Evolutionary conservation across 2,329 filamentous ascomycete genomes (phyloP).

Genomic region (Monilinia vaccinii-corymbosi): DNA sequence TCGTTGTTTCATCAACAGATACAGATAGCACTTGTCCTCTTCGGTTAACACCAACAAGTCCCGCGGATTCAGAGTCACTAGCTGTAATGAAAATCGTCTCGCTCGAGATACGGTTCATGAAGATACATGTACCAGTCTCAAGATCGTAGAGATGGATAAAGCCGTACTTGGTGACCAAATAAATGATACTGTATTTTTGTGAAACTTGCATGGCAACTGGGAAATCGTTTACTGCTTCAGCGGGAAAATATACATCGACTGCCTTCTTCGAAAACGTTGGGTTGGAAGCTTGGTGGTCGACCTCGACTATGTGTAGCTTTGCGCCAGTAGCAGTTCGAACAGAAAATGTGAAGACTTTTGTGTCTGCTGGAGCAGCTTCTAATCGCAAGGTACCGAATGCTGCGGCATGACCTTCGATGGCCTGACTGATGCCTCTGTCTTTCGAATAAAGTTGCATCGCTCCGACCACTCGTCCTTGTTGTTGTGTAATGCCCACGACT

Average conservation of each 20-base stretch:
- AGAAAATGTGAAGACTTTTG: slow-evolving; percentile 94
- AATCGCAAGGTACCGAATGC: slow-evolving; percentile 84
- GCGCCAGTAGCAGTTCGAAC: slow-evolving; percentile 82
- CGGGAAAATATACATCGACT: slow-evolving; percentile 95
- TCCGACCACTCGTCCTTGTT: slow-evolving; percentile 86
- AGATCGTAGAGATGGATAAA: slow-evolving; percentile 99
- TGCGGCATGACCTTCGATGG: slow-evolving; percentile 94
- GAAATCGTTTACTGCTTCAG: slow-evolving; percentile 93
- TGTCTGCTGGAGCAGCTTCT: slow-evolving; percentile 81
- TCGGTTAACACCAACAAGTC: slow-evolving; percentile 90
- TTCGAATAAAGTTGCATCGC: slow-evolving; percentile 96
- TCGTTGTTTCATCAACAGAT: slow-evolving; percentile 80
- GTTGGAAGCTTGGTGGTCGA: slow-evolving; percentile 86
- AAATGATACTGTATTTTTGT: slow-evolving; percentile 91
- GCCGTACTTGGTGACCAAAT: slow-evolving; percentile 96
- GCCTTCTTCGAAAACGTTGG: slow-evolving; percentile 90
- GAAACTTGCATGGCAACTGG: slow-evolving; percentile 97
- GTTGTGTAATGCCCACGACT: slow-evolving; percentile 88
- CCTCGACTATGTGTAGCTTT: slow-evolving; percentile 95
- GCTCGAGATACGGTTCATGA: slow-evolving; percentile 99
- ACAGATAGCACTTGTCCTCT: slow-evolving; percentile 96
- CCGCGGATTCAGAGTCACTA: slow-evolving; percentile 71
- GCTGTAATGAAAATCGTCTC: slow-evolving; percentile 98
- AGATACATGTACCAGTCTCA: slow-evolving; percentile 90
- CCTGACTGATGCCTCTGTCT: slow-evolving; percentile 92